Percentiles rank a stretch among this genome's conserved stretches.
These are phyloP conservation scores for Blastomyces emzantsi DNA, from an alignment of 2,329 filamentous ascomycete genomes.

Conservation along the genomic window DNA sequence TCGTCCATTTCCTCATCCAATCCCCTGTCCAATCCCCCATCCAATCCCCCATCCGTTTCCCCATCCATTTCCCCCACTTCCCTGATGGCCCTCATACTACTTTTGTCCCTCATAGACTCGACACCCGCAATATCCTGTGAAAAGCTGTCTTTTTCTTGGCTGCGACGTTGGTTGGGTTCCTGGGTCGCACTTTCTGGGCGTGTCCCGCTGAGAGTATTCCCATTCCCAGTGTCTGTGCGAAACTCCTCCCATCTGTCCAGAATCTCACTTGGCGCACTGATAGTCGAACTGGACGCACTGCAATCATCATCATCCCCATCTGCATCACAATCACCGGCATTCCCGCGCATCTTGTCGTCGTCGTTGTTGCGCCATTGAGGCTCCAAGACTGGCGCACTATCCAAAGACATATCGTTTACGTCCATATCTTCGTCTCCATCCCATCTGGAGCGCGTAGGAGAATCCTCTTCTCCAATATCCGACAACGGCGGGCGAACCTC, in stretches of 20 bases:
- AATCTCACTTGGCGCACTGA: slow-evolving; percentile 20
- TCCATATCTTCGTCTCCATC: slow-evolving; percentile 5
- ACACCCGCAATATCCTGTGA: slow-evolving; percentile 16
- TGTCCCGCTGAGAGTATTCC: not conserved
- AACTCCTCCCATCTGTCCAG: slow-evolving; percentile 22
- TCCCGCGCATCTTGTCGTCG: not conserved
- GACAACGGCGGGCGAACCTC: slow-evolving; percentile 36
- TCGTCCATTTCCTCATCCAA: slow-evolving; percentile 53
- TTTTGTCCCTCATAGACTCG: slow-evolving; percentile 20
- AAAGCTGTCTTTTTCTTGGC: slow-evolving; percentile 6
- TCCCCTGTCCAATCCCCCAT: slow-evolving; percentile 49
- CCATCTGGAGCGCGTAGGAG: slow-evolving; percentile 5
- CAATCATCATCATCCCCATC: slow-evolving; percentile 30
- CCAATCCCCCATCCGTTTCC: slow-evolving; percentile 48
- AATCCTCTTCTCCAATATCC: slow-evolving; percentile 39
- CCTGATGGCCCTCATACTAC: slow-evolving; percentile 31
- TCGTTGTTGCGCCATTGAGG: not conserved
- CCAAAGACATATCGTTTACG: slow-evolving; percentile 11
- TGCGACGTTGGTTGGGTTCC: not conserved
- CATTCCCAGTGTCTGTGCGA: slow-evolving; percentile 13
- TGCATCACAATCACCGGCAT: not conserved
- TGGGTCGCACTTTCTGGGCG: slow-evolving; percentile 8
- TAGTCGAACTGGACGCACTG: slow-evolving; percentile 34
- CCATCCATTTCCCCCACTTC: slow-evolving; percentile 42
- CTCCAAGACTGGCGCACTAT: slow-evolving; percentile 16